phyloP scores from a whole-genome alignment of 2,329 filamentous ascomycete species.

The Fusarium agapanthi region DNA sequence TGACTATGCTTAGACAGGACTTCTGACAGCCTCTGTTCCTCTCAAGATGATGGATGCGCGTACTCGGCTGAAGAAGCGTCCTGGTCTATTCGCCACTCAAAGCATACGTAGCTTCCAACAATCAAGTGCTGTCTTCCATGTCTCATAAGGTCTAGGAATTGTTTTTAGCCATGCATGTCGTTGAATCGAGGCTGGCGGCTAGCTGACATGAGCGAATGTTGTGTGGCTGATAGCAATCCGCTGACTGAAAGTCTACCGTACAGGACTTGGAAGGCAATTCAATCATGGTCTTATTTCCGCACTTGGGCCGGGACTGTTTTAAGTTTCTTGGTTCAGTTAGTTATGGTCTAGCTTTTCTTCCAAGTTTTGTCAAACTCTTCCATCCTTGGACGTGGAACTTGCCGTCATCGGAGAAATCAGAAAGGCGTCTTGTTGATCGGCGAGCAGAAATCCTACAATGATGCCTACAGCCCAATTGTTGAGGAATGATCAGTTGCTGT shows the following conservation, averaged over 20 bases:
- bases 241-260: not conserved
- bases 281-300: slow-evolving; percentile 11
- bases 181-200: slow-evolving; percentile 4
- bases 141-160: not conserved
- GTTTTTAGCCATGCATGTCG: slow-evolving; percentile 5
- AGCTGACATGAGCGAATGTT: not conserved
- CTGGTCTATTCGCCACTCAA: slow-evolving; percentile 19
- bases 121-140: not conserved
- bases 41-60: not conserved
- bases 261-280: not conserved
- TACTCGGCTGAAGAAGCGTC: not conserved
- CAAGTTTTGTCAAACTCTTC: slow-evolving; percentile 1
- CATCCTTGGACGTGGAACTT: not conserved
- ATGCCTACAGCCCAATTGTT: not conserved
- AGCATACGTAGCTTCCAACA: not conserved
- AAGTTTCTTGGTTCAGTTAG: slow-evolving; percentile 4
- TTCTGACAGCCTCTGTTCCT: not conserved
- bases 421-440: not conserved
- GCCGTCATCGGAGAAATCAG: not conserved
- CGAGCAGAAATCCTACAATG: not conserved
- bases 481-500: not conserved
- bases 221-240: not conserved
- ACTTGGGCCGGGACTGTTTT: not conserved
- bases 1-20: not conserved
- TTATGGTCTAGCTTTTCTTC: not conserved